Evolutionary conservation across 768 basidiomycete genomes (phyloP).

Genomic region (Lentinus brumalis): DNA sequence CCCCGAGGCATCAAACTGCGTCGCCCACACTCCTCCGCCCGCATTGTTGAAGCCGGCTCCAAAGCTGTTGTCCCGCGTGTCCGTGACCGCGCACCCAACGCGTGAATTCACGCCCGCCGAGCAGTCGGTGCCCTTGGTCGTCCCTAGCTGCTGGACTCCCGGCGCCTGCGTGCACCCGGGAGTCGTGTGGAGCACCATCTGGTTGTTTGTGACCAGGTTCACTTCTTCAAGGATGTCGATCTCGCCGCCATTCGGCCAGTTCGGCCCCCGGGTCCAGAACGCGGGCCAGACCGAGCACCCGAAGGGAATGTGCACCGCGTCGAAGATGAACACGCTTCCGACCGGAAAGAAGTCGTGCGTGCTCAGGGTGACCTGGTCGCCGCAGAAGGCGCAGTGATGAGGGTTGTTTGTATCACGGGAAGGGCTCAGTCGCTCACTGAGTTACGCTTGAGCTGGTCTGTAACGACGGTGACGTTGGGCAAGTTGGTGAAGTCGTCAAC

Average conservation of each 20-base stretch:
- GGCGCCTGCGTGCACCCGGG: constrained; percentile 37
- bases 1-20: constrained; percentile 63
- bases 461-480: constrained; percentile 54
- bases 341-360: constrained; percentile 42
- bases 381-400: no score
- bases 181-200: constrained; percentile 56
- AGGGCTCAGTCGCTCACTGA: constrained; percentile 43
- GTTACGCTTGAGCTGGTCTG: constrained; percentile 54
- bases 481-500: constrained; percentile 48
- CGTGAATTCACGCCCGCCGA: constrained; percentile 27
- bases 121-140: constrained; percentile 31
- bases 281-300: constrained; percentile 50
- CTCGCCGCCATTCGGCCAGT: constrained; percentile 38
- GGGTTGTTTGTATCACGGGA: background rate
- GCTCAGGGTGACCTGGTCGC: constrained; percentile 26
- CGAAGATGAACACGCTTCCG: constrained; percentile 50
- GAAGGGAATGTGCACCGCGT: constrained; percentile 50
- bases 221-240: constrained; percentile 52
- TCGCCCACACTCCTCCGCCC: constrained; percentile 66
- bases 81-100: constrained; percentile 21
- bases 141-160: constrained; percentile 35
- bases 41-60: constrained; percentile 42
- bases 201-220: constrained; percentile 51
- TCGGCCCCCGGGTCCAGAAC: constrained; percentile 40
- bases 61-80: constrained; percentile 40